Evolutionary conservation across 73 alveolate genomes (phyloP), one percentile per base, ranked within the genome.

Genomic region (Effrenium voratum): DNA sequence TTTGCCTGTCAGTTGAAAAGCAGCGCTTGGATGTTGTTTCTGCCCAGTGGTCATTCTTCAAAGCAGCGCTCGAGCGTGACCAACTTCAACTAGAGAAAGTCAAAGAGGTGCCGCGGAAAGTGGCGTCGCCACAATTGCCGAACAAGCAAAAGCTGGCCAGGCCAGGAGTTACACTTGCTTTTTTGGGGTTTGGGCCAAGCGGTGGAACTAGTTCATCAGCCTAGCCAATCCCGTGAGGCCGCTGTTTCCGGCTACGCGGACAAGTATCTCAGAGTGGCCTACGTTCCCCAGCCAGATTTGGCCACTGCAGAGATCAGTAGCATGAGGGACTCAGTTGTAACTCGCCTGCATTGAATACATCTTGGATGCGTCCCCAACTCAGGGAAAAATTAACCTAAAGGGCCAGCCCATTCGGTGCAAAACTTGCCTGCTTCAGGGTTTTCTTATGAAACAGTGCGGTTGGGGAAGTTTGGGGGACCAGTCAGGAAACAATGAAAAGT

Each of bases 221-320:
- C n/a, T n/a, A n/a, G n/a, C n/a, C n/a, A n/a, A n/a, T n/a, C n/a
- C n/a, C n/a, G n/a, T 1, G 45, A 77, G 88, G 88, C 63, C 34
- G 88, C 88, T 1, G 88, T 77, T 2, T 1, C 40, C 12, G 88
- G 88, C 5, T 77, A 77, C 45, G 88, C 88, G 50, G 92, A 81
- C 44, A 81, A 46, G 92, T 81, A 81, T 60, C 38, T 81, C 50
- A 30, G 57, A 52, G 75, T 81, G n/a, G 52, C 47, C 40, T 47
- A 81, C 36, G 76, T 81, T 2, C 38, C 72, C 52, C 46, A 60
- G 16, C 2, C 50, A 8, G 92, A 81, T 49, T 75, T 32, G 34
- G 2, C 92, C 36, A 49, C 73, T 36, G 76, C 76, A 3, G 28
- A 49, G 38, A 49, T 81, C 92, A n/a, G 38, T 4, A 60, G 47